phyloP scores from a whole-genome alignment of 2,329 filamentous ascomycete genomes.

The Mollisiaceae sp. region DNA sequence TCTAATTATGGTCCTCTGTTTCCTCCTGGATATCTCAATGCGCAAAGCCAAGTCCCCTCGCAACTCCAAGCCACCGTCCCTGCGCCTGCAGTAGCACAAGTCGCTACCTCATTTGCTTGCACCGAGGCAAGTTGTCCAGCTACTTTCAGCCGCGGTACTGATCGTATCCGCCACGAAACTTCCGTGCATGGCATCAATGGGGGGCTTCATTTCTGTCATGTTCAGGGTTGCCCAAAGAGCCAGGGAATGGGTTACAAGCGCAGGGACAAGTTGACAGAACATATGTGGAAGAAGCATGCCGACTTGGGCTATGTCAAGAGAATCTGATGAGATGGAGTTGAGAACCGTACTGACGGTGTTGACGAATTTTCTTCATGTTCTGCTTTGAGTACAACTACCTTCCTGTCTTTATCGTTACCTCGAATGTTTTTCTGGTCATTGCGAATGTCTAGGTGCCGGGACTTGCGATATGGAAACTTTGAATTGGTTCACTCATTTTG shows the following conservation, averaged over 20 bases:
- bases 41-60: background rate
- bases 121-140: conserved; percentile 11
- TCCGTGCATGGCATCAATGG: conserved; percentile 15
- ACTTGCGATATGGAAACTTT: too few species aligned
- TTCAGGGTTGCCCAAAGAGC: conserved; percentile 20
- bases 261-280: conserved; percentile 24
- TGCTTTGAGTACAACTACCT: background rate
- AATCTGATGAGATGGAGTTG: background rate
- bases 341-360: background rate
- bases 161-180: conserved; percentile 23
- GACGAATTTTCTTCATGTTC: background rate
- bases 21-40: background rate
- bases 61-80: background rate
- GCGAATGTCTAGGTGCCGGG: too few species aligned
- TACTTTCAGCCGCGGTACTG: conserved; percentile 17
- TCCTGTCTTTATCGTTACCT: background rate
- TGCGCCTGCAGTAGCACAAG: background rate
- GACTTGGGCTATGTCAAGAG: conserved; percentile 19
- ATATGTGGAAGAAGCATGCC: conserved; percentile 27
- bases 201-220: conserved; percentile 7
- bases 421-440: background rate
- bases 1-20: background rate
- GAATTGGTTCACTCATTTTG: background rate
- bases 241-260: conserved; percentile 12
- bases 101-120: background rate